Evolutionary conservation across 2,329 filamentous ascomycete genomes (phyloP).

Genomic region (Apiospora kogelbergensis): DNA sequence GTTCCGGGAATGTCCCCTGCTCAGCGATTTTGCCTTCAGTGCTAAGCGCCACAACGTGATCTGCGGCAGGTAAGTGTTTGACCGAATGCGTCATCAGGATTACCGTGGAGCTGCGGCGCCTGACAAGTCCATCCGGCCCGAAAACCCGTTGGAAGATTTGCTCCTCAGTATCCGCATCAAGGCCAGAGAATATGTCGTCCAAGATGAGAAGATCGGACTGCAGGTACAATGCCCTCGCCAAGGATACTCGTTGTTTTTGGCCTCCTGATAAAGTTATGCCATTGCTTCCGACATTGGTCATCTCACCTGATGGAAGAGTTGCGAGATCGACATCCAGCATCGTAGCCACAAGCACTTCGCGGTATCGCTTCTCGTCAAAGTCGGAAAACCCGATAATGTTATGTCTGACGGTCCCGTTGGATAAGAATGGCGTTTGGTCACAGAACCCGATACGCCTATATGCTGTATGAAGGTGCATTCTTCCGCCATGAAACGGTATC

Average conservation of each 20-base stretch:
- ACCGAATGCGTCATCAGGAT: constrained; percentile 12
- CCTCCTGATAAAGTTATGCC: constrained; percentile 16
- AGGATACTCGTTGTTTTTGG: constrained; percentile 24
- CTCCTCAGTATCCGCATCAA: constrained; percentile 35
- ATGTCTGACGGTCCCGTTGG: constrained; percentile 38
- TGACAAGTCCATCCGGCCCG: constrained; percentile 25
- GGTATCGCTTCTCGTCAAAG: constrained; percentile 29
- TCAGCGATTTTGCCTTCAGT: constrained; percentile 15
- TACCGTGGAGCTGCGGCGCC: constrained; percentile 11
- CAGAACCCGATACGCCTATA: constrained; percentile 37
- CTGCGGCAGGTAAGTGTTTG: constrained; percentile 9
- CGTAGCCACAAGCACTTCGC: constrained; percentile 27
- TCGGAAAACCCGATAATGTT: constrained; percentile 36
- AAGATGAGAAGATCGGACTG: constrained; percentile 32
- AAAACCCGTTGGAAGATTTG: constrained; percentile 32
- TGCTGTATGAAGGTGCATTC: constrained; percentile 20
- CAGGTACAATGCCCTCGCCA: constrained; percentile 40
- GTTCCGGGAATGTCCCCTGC: constrained; percentile 35
- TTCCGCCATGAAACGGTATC: constrained; percentile 28
- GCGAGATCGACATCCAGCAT: constrained; percentile 29
- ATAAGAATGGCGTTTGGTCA: constrained; percentile 44
- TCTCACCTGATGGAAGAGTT: constrained; percentile 23
- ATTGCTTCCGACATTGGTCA: constrained; percentile 27
- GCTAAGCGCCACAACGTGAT: constrained; percentile 9
- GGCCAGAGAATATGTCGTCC: constrained; percentile 39